Base-by-base conservation (phyloP, 1,284 basidiomycete genomes). In the Sanghuangporus weigelae region DNA sequence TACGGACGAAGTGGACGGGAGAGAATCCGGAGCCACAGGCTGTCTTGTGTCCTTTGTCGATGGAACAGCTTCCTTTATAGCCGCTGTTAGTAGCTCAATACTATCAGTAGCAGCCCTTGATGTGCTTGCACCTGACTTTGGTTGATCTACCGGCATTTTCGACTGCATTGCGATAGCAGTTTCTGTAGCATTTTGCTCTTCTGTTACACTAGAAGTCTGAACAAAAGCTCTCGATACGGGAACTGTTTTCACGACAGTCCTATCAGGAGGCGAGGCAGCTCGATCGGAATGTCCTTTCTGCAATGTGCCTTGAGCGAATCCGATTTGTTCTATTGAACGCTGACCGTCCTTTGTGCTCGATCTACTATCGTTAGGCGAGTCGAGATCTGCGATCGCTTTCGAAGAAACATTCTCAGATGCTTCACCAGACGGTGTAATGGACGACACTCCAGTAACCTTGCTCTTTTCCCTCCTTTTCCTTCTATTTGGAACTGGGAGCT, bases 1-100 rank as follows among this genome's bases (percentile, higher is more conserved):
- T 21, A 74, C 58, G 16, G 59, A 60, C 1, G 70, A 70, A 23
- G 69, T 69, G 42, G 55, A 53, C 8, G 73, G 71, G 36, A 26
- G 44, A 50, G 50, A 36, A 11, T 44, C 31, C 31, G 23, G n/a
- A 35, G 10, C 23, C 26, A 19, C 42, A 4, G 26, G 26, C 26
- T 31, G 26, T 31, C 26, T 31, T 31, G 26, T 31, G 26, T 31
- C 26, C 26, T 31, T 31, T 31, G 26, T 44, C 42, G 6, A 7
- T n/a, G n/a, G 12, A 44, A 7, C 42, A 7, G 42, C 42, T 12
- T n/a, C 42, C 12, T 14, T 44, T 3, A 14, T 44, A 44, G 12
- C n/a, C 7, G 42, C n/a, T n/a, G 4, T n/a, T 44, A 14, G 42
- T 14, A 14, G 42, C 42, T n/a, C n/a, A 14, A 44, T 7, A 44